Conservation (phyloP, 352 stramenopile species). For the Phytophthora palmivora region DNA sequence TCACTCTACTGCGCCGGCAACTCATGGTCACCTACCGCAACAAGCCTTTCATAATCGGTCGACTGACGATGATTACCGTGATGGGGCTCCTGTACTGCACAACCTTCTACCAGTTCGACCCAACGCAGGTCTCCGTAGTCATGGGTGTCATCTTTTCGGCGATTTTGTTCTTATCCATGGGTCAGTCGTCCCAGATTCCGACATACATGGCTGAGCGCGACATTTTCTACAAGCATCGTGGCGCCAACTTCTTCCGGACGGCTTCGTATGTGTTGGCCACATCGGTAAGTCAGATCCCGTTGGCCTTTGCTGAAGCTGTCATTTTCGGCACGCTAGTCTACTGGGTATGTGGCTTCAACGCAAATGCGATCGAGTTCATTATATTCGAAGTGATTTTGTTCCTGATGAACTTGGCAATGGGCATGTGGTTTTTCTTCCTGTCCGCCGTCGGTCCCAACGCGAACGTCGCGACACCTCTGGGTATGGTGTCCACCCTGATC, state of each 20-base stretch:
- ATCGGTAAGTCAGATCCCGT: too few species aligned
- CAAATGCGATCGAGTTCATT: slow-evolving; percentile 41
- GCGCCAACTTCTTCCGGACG: too few species aligned
- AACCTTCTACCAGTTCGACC: too few species aligned
- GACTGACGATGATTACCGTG: slow-evolving; percentile 66
- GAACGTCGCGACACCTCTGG: slow-evolving; percentile 47
- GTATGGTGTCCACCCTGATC: slow-evolving; percentile 42
- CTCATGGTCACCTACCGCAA: slow-evolving; percentile 58
- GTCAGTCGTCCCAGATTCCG: too few species aligned
- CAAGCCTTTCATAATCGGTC: slow-evolving; percentile 34
- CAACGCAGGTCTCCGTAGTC: slow-evolving; percentile 47
- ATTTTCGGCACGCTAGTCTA: too few species aligned
- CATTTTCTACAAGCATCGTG: too few species aligned
- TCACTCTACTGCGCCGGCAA: slow-evolving; percentile 49
- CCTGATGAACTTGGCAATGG: slow-evolving; percentile 55
- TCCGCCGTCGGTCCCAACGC: slow-evolving; percentile 32
- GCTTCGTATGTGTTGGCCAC: too few species aligned
- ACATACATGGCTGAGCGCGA: too few species aligned
- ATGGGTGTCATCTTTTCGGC: slow-evolving; percentile 77
- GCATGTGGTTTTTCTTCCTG: too few species aligned
- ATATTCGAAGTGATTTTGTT: slow-evolving; percentile 52
- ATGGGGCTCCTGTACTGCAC: slow-evolving; percentile 46
- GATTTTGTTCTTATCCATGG: slow-evolving; percentile 81
- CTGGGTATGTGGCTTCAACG: too few species aligned
- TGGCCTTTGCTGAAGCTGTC: too few species aligned